phyloP scores from a whole-genome alignment of 495 filamentous ascomycete species.

The Penicilliopsis zonata region DNA sequence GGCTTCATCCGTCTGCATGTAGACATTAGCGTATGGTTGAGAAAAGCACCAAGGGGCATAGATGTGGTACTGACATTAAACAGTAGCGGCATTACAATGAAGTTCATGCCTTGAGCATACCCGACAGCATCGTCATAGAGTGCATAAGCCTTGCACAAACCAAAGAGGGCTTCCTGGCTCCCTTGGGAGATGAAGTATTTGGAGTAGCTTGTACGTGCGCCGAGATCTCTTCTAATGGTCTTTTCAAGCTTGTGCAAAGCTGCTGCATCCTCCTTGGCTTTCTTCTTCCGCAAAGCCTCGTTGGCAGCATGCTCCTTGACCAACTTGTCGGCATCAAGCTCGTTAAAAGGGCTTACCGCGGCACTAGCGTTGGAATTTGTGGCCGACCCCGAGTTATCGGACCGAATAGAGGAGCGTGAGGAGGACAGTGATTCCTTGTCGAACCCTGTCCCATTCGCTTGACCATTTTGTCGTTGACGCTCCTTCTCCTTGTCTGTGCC shows the following conservation, averaged over 20 bases:
- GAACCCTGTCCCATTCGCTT: constrained; percentile 23
- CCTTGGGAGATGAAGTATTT: constrained; percentile 81
- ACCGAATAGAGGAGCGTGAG: constrained; percentile 73
- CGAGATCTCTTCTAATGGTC: constrained; percentile 76
- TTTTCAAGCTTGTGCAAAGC: constrained; percentile 79
- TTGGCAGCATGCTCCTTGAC: constrained; percentile 54
- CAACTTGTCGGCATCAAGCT: constrained; percentile 51
- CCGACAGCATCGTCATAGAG: constrained; percentile 89
- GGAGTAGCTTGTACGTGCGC: constrained; percentile 88
- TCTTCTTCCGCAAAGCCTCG: constrained; percentile 57
- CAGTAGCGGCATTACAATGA: constrained; percentile 91
- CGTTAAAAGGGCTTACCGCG: constrained; percentile 45
- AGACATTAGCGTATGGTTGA: neutral
- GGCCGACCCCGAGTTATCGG: constrained; percentile 58
- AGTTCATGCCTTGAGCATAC: constrained; percentile 99
- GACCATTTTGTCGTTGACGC: constrained; percentile 35
- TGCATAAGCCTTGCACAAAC: constrained; percentile 94
- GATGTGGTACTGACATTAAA: constrained; percentile 95
- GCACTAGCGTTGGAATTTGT: constrained; percentile 46
- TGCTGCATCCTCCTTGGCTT: constrained; percentile 61
- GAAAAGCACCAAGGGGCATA: too few species aligned
- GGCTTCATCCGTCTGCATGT: constrained; percentile 77
- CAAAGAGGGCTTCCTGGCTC: constrained; percentile 88
- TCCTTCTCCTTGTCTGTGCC: constrained; percentile 73
- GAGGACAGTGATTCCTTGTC: constrained; percentile 56